phyloP scores from a whole-genome alignment of 306 rosid genomes.

The Vigna hirtella region DNA sequence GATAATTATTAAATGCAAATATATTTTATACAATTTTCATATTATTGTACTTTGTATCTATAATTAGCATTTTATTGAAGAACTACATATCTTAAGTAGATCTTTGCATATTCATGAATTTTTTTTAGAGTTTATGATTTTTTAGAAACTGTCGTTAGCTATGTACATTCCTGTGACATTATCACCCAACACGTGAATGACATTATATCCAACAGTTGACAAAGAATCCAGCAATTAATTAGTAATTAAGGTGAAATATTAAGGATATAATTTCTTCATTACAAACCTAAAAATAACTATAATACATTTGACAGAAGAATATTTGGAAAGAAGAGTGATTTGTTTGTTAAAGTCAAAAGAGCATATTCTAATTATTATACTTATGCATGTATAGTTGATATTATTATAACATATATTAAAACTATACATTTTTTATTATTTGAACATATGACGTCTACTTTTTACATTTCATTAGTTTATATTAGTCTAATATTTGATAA shows the following conservation, averaged over 20 bases:
- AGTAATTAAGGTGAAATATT: neutral
- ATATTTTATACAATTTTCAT: neutral
- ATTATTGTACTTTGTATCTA: neutral
- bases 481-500: no score
- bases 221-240: conserved; percentile 1
- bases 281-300: neutral
- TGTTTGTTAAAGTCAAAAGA: neutral
- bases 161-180: neutral
- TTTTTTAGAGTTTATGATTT: no score
- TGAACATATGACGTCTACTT: neutral
- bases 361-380: neutral
- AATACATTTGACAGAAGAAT: neutral
- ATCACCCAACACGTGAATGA: conserved; percentile 19
- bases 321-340: neutral
- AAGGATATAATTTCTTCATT: neutral
- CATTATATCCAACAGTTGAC: neutral
- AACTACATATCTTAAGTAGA: neutral
- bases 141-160: neutral
- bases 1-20: neutral
- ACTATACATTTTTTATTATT: neutral
- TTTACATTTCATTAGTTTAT: neutral
- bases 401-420: neutral
- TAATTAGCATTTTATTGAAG: neutral
- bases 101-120: neutral
- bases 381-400: neutral